These are phyloP conservation scores for Herpetomonas tarakana DNA, from an alignment of 208 protist genomes.

Conservation along the genomic window DNA sequence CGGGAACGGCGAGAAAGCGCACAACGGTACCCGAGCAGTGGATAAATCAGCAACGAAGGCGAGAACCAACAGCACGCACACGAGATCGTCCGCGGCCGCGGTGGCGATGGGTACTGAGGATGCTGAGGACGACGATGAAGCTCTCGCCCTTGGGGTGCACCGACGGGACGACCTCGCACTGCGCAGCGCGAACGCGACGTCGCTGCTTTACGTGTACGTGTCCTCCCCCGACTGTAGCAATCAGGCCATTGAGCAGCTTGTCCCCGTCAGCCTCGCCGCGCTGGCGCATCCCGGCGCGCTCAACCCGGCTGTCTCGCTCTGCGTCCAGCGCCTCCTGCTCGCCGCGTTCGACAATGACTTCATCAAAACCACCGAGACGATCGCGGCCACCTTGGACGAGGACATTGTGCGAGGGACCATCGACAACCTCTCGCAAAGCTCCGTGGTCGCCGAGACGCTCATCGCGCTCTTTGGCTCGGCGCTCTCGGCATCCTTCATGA, in stretches of 20 bases:
- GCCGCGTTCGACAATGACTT: conserved; percentile 63
- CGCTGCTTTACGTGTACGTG: conserved; percentile 34
- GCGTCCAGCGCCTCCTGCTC: conserved; percentile 55
- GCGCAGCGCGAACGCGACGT: conserved; percentile 20
- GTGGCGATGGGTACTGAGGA: not conserved
- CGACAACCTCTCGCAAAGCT: conserved; percentile 35
- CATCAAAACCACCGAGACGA: conserved; percentile 36
- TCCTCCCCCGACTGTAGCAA: conserved; percentile 1
- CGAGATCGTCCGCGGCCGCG: not conserved
- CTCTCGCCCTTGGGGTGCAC: not conserved
- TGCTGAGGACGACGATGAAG: not conserved
- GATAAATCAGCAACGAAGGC: not conserved
- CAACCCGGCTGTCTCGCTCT: conserved; percentile 24
- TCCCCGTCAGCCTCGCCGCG: conserved; percentile 13
- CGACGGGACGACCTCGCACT: not conserved
- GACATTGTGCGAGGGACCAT: conserved; percentile 32
- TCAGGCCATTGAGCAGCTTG: conserved; percentile 15
- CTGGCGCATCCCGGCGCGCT: conserved; percentile 11
- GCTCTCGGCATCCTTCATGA: conserved; percentile 31
- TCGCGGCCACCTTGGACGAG: conserved; percentile 30
- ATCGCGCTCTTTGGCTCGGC: conserved; percentile 63
- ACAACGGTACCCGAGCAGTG: too few species aligned
- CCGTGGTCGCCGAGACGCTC: conserved; percentile 56
- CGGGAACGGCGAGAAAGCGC: not conserved
- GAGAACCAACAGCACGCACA: not conserved